Base-by-base conservation (phyloP, 169 alveolate genomes). In the Plasmodium relictum region DNA sequence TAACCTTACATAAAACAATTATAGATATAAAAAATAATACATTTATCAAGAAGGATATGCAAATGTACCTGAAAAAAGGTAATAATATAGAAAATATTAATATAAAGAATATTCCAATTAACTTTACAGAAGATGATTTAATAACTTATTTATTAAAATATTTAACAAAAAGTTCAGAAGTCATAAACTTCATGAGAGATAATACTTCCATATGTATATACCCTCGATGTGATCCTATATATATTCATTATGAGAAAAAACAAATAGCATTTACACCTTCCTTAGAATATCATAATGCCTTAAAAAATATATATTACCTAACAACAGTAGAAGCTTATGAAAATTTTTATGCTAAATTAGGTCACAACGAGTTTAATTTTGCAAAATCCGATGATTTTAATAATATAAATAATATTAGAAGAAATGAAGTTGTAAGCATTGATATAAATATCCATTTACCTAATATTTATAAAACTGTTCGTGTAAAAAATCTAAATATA, bases 401-500 rank as follows among this genome's bases (percentile, higher is more conserved):
- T 6, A 54, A 54, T 54, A 10, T 50, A 44, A 70, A 44, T 50
- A 61, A 18, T 31, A 70, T 0, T 63, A 45, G 26, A 39, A 45
- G 41, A 6, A 65, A 78, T 31, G 89, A 44, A 5, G 31, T 72
- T 8, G 62, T 86, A 54, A 59, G 45, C 16, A 7, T 72, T 3
- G 87, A 72, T 45, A 31, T 71, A n/a, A 71, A 58, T 71, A 68
- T 83, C 37, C 62, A 37, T 26, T 83, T 83, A 31, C 83, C 91
- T 16, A 52, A 56, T 58, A 44, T 52, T 10, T n/a, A 68, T 5
- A 66, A 65, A 83, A 83, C 63, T 12, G 31, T 83, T 37, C 80
- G 91, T 41, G 83, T 83, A 54, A 83, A 66, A 69, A 83, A 83
- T 83, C 68, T 83, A 39, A 83, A 83, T 72, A 69, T 68, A 14